Percentiles rank a stretch among this genome's conserved stretches.
phyloP scores from a whole-genome alignment of 1,284 basidiomycete species.

The Xanthoconium separans region DNA sequence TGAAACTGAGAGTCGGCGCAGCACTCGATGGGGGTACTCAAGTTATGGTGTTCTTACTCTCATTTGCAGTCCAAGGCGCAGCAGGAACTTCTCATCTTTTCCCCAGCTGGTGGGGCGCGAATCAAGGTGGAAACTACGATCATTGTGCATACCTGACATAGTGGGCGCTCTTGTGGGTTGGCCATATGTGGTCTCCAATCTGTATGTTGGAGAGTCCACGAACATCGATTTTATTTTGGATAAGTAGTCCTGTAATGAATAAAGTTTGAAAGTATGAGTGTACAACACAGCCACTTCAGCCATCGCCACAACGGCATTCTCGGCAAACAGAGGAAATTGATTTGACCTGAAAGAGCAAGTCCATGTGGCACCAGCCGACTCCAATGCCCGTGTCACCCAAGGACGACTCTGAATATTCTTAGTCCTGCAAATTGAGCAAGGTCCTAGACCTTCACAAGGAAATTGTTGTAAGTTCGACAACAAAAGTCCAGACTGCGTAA shows the following conservation, averaged over 20 bases:
- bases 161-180: not conserved
- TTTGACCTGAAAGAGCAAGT: no score
- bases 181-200: not conserved
- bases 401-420: not conserved
- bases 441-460: not conserved
- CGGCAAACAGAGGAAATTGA: no score
- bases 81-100: conserved; percentile 56
- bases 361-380: no score
- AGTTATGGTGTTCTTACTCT: conserved; percentile 69
- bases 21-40: conserved; percentile 64
- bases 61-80: conserved; percentile 73
- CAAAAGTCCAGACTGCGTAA: conserved; percentile 16
- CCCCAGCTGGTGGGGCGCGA: conserved; percentile 58
- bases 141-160: conserved; percentile 23
- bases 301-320: no score
- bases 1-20: conserved; percentile 8
- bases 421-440: not conserved
- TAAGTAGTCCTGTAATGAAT: no score
- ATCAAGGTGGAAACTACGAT: conserved; percentile 38
- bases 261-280: no score
- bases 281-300: no score
- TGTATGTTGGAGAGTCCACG: not conserved
- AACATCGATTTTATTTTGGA: not conserved
- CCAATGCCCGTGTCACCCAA: no score
- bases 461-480: conserved; percentile 11